Base-by-base conservation (phyloP, 768 basidiomycete genomes). In the Auricularia sp. region DNA sequence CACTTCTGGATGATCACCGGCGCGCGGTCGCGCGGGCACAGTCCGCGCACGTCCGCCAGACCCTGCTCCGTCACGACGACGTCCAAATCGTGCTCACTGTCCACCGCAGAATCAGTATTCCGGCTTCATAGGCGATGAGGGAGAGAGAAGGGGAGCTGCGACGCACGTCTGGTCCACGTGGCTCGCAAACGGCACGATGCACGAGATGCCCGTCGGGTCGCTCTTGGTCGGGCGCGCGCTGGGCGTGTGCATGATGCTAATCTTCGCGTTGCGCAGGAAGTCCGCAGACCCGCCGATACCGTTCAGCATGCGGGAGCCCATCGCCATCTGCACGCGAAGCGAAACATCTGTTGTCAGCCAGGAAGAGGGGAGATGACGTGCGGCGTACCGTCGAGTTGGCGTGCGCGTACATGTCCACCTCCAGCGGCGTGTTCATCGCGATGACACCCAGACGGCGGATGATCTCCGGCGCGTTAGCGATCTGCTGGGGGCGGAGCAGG, bases 11-110 rank as follows among this genome's bases (percentile, higher is more conserved):
- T 73, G 66, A 73, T 72, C 6, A 73, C 54, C 13, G 68, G 71
- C 2, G 71, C 71, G 11, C 72, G 67, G 61, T 73, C 68, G 5
- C 72, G 47, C 21, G 72, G 72, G 5, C 62, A 64, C 13, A 73
- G 64, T 0, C 72, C 72, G 13, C 72, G 69, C 2, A 73, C 62
- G 65, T 73, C 72, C 10, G 72, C 72, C 3, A 73, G 65, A n/a
- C 72, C 72, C 58, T 72, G 71, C 65, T 73, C 72, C 6, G 72
- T 73, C 3, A 73, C 72, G 61, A 71, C 65, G 51, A 66, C 45
- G 56, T 68, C 67, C 10, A 63, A 59, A 35, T 65, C 65, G 16
- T 62, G 65, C 64, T 66, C 61, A 8, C 33, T 59, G 34, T 45
- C 10, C 3, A 2, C 10, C 10, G 44, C 44, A 10, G 3, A 1